Evolutionary conservation across 805 yeast species (phyloP), one percentile per base, ranked within the genome.

Genomic region (Saccharomycopsis sp.): DNA sequence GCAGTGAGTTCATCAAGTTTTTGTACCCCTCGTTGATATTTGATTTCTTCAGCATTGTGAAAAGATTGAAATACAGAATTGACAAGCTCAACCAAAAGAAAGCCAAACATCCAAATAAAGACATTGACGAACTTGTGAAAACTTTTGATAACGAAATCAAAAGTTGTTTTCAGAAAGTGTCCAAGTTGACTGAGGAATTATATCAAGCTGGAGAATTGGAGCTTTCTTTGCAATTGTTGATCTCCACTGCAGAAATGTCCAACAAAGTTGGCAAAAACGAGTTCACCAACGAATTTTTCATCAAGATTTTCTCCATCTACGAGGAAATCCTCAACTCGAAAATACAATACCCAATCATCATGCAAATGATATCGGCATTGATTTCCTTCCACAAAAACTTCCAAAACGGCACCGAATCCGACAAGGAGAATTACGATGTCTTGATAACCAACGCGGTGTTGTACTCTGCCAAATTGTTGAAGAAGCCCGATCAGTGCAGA

Each of bases 401-500:
- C 30, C 41, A 40, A 3, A 33, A 31, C 25, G 47, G 43, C 3
- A 25, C 38, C 4, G 43, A 33, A 9, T n/a, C 37, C 7, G 65
- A 67, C 34, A 62, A 67, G 34, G 94, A 82, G 23, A 83, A 76
- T 57, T 89, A 84, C 59, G 92, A 86, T 51, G 72, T 76, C 3
- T 65, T 89, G 50, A 86, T 88, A 38, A 82, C 94, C 12, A 81
- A 87, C 57, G 71, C 88, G 35, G 86, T 96, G 1, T 63, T 88
- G 36, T 85, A 86, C 53, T 94, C 95, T 4, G 84, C 95, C 10
- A 85, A 84, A 58, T 67, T 92, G 38, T 67, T 89, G 53, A 86
- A 84, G 58, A 89, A 89, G 58, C 87, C 92, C 26, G 97, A 89
- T 54, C 98, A 92, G 59, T 88, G 96, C 58, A 74, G 96, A 12